Evolutionary conservation across 257 asterid genomes (phyloP).

Genomic region (Solanum chaucha): DNA sequence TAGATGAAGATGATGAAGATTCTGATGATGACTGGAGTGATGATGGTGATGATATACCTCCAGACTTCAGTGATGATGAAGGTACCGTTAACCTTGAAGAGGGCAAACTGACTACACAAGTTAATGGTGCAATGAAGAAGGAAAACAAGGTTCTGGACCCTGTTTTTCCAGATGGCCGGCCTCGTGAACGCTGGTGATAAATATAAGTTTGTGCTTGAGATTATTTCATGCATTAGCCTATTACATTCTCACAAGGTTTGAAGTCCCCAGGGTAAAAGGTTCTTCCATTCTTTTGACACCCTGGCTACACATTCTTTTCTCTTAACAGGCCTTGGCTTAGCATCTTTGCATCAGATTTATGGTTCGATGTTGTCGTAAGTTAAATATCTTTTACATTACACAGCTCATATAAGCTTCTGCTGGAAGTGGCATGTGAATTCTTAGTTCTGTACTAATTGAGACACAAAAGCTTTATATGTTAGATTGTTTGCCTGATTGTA

Average conservation of each 20-base stretch:
- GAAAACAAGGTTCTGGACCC: constrained; percentile 42
- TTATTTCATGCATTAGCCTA: neutral
- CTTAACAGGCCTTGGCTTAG: neutral
- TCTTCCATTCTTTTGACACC: neutral
- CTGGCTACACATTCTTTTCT: neutral
- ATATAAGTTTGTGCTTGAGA: neutral
- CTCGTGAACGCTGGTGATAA: constrained; percentile 84
- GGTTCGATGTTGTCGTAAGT: neutral
- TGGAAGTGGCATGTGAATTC: neutral
- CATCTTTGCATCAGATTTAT: neutral
- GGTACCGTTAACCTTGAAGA: constrained; percentile 24
- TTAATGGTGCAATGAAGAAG: constrained; percentile 28
- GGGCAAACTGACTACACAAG: constrained; percentile 23
- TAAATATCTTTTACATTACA: neutral
- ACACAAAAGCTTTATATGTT: constrained; percentile 2
- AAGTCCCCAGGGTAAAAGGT: neutral
- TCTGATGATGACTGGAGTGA: constrained; percentile 46
- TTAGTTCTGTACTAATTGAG: constrained; percentile 5
- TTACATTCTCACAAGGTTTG: neutral
- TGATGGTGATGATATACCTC: constrained; percentile 66
- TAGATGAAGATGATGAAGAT: constrained; percentile 25
- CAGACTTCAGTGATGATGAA: constrained; percentile 50
- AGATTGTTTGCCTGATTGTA: constrained; percentile 11
- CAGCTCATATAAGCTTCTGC: constrained; percentile 1
- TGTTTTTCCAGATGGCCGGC: constrained; percentile 80